These are phyloP conservation scores for Irpex sp. DNA, from an alignment of 1,284 basidiomycete species.

Conservation along the genomic window DNA sequence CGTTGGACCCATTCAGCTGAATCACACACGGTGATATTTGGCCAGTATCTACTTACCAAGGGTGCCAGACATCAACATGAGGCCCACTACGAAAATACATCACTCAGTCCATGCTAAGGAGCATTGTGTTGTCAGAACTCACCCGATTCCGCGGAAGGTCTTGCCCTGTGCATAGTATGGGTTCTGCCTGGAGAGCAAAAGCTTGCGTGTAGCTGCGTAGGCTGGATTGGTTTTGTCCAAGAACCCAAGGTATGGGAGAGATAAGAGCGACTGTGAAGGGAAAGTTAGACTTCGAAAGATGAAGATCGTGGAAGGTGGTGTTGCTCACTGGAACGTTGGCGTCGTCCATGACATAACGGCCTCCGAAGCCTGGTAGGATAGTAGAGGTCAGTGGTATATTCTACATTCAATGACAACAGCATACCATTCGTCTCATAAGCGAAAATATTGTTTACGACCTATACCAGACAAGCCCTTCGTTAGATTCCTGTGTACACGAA, in stretches of 20 bases:
- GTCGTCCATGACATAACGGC: slow-evolving; percentile 76
- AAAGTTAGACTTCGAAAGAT: not conserved
- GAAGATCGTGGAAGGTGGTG: not conserved
- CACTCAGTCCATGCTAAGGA: not conserved
- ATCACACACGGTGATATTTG: not conserved
- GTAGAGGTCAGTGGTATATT: not conserved
- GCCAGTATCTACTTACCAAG: slow-evolving; percentile 42
- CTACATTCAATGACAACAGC: not conserved
- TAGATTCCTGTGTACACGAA: not conserved
- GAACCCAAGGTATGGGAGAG: slow-evolving; percentile 76
- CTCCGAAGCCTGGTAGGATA: slow-evolving; percentile 47
- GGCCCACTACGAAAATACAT: slow-evolving; percentile 50
- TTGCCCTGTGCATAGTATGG: slow-evolving; percentile 67
- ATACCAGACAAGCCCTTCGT: not conserved
- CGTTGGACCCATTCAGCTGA: not conserved
- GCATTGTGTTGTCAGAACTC: not conserved
- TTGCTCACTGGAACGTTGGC: slow-evolving; percentile 72
- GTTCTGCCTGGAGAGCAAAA: slow-evolving; percentile 59
- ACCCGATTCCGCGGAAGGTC: slow-evolving; percentile 68
- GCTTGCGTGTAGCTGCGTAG: slow-evolving; percentile 59
- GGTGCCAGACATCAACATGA: slow-evolving; percentile 68
- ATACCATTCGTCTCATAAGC: slow-evolving; percentile 76
- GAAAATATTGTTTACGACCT: slow-evolving; percentile 64
- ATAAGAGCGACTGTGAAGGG: slow-evolving; percentile 57
- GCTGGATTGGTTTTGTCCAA: slow-evolving; percentile 52